Evolutionary conservation across 208 protist genomes (phyloP).

Genomic region (Crithidia expoeki): DNA sequence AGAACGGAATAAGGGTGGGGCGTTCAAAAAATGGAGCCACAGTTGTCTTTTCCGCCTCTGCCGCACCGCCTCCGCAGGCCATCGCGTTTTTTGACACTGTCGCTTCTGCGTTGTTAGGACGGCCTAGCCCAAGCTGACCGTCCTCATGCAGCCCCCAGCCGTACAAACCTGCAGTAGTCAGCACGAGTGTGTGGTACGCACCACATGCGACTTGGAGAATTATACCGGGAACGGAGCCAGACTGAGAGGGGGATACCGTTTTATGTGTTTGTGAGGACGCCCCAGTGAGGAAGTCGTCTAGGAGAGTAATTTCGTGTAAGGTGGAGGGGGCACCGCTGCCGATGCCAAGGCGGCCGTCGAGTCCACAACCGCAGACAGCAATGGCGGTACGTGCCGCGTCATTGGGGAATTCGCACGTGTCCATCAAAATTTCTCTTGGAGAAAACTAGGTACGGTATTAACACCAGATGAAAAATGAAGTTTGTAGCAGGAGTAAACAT

Average conservation of each 20-base stretch:
- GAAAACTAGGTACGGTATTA: too few species aligned
- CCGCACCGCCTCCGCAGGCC: not conserved
- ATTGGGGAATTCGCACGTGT: not conserved
- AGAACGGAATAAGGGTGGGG: constrained; percentile 54
- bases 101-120: constrained; percentile 1
- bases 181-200: constrained; percentile 85
- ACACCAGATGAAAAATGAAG: too few species aligned
- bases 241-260: not conserved
- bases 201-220: constrained; percentile 62
- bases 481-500: too few species aligned
- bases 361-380: constrained; percentile 79
- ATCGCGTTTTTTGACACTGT: not conserved
- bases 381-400: constrained; percentile 21
- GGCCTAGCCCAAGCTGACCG: constrained; percentile 76
- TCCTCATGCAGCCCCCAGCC: constrained; percentile 81
- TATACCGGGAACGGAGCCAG: not conserved
- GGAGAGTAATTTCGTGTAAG: constrained; percentile 20
- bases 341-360: constrained; percentile 81
- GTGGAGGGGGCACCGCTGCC: constrained; percentile 30
- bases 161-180: constrained; percentile 69
- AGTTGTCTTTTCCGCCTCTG: not conserved
- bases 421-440: not conserved
- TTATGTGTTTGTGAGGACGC: not conserved
- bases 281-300: constrained; percentile 36
- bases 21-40: constrained; percentile 11